Evolutionary conservation across 2,329 filamentous ascomycete species (phyloP), one percentile per base, ranked within the genome.

Genomic region (Zymoseptoria pseudotritici): DNA sequence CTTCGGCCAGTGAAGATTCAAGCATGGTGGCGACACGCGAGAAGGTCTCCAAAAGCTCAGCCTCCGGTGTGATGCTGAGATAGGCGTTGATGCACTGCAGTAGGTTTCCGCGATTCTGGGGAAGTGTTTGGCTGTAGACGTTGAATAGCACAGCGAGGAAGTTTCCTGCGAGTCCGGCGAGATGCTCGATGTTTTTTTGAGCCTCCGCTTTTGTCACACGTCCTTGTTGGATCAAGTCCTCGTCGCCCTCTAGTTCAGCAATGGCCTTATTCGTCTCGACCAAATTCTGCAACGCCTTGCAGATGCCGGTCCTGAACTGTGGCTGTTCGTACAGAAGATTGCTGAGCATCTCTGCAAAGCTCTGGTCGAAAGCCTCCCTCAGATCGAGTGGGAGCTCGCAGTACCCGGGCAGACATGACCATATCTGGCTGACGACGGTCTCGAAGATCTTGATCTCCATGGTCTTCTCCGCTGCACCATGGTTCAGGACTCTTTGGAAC

Each of bases 381-480:
- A 81, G 66, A 60, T 99, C 94, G 42, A 96, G 76, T 1, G 94
- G 93, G 57, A 97, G 79, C 72, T 97, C 91, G 73, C 94, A 97
- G 77, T 97, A 99, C 1, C 94, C 94, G 0, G 94, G 93, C 17
- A 99, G 82, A 56, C 89, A 87, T 0, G 90, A 91, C 94, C 94
- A 99, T 50, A 93, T 92, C 72, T 99, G 94, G 67, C 95, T 89
- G 8, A 99, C 90, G 4, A 99, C 80, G 0, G 94, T 97, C 77
- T 99, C 93, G 72, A 94, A 99, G 61, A 99, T 95, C 80, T 99
- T 99, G 71, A 94, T 84, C 73, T 97, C 91, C 83, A 96, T 92
- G 0, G 91, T 94, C 80, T 96, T 97, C 71, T 93, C 89, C 13
- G 85, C 86, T 21, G 84, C 79, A 13, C 89, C 90, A 68, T 95